Conservation (phyloP, 441 rosid genomes). For the Pelargonium cotyledonis region DNA sequence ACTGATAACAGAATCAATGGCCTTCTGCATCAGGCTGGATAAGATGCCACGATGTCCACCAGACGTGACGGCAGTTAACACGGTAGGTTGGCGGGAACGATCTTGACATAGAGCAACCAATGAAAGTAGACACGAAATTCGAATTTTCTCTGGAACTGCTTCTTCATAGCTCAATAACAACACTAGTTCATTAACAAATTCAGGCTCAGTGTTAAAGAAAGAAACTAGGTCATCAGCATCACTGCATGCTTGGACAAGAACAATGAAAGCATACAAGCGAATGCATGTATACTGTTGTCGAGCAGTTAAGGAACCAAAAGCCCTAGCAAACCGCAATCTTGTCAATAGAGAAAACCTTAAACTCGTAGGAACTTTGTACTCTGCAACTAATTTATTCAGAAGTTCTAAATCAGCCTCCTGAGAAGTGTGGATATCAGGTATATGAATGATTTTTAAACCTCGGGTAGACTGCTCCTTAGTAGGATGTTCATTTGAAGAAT, state of each 20-base stretch:
- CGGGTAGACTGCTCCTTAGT: conserved; percentile 38
- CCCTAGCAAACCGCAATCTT: conserved; percentile 88
- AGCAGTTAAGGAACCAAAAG: conserved; percentile 62
- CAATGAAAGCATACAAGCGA: conserved; percentile 85
- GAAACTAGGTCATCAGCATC: conserved; percentile 71
- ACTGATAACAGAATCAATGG: conserved; percentile 69
- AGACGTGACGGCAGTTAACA: conserved; percentile 82
- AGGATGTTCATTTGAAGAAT: conserved; percentile 29
- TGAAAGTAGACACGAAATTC: conserved; percentile 63
- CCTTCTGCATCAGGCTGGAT: conserved; percentile 88
- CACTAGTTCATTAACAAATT: conserved; percentile 83
- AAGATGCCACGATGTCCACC: conserved; percentile 91
- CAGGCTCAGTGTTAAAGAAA: conserved; percentile 89
- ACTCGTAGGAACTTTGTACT: conserved; percentile 68
- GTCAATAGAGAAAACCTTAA: conserved; percentile 81
- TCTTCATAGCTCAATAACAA: conserved; percentile 74
- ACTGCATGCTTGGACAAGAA: conserved; percentile 84
- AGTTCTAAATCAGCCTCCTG: conserved; percentile 79
- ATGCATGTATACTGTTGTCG: conserved; percentile 87
- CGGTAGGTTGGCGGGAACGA: conserved; percentile 78
- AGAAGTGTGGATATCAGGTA: conserved; percentile 41
- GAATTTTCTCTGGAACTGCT: conserved; percentile 81
- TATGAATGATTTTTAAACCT: conserved; percentile 77
- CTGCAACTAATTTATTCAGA: conserved; percentile 60
- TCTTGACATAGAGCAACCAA: conserved; percentile 92